phyloP scores from a whole-genome alignment of 163 green algal species.

The Scenedesmus sp. region DNA sequence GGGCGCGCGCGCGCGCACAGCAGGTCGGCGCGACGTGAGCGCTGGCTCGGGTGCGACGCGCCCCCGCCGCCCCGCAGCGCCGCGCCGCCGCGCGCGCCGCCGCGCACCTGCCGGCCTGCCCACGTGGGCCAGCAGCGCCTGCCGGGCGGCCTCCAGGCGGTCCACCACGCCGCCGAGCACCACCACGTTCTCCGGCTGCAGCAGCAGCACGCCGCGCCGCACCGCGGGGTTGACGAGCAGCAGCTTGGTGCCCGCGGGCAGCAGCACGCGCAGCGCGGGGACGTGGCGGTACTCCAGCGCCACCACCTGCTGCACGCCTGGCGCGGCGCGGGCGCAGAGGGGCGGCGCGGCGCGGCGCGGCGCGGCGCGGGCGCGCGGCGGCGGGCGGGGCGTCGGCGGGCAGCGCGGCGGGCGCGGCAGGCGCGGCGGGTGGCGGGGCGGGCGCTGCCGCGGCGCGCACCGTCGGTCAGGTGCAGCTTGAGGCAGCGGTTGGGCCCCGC shows the following conservation, averaged over 20 bases:
- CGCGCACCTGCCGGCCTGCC: slow-evolving; percentile 31
- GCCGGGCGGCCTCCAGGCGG: slow-evolving; percentile 13
- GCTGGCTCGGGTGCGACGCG: background rate
- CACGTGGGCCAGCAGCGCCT: slow-evolving; percentile 30
- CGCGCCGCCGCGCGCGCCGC: background rate
- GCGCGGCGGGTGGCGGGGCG: no score
- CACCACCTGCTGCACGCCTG: slow-evolving; percentile 34
- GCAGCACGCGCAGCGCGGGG: slow-evolving; percentile 19
- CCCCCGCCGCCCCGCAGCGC: background rate
- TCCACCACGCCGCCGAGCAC: slow-evolving; percentile 41
- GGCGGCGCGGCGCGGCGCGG: no score
- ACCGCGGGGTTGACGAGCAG: slow-evolving; percentile 34
- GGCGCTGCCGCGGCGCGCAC: no score
- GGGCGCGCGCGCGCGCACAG: no score
- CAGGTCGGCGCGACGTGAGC: background rate
- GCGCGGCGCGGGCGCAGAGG: background rate
- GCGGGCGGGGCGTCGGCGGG: slow-evolving; percentile 66
- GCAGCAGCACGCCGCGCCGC: slow-evolving; percentile 44
- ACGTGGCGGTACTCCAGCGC: slow-evolving; percentile 32
- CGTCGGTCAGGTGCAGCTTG: no score
- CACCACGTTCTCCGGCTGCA: slow-evolving; percentile 40
- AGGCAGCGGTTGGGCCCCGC: no score
- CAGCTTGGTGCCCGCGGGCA: slow-evolving; percentile 43
- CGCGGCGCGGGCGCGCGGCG: background rate
- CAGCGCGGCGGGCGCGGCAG: no score